A percentile compares a stretch with the other conserved stretches of the same genome.
Evolutionary conservation across 805 yeast species (phyloP).

Genomic region (Kazachstania bromeliacearum): DNA sequence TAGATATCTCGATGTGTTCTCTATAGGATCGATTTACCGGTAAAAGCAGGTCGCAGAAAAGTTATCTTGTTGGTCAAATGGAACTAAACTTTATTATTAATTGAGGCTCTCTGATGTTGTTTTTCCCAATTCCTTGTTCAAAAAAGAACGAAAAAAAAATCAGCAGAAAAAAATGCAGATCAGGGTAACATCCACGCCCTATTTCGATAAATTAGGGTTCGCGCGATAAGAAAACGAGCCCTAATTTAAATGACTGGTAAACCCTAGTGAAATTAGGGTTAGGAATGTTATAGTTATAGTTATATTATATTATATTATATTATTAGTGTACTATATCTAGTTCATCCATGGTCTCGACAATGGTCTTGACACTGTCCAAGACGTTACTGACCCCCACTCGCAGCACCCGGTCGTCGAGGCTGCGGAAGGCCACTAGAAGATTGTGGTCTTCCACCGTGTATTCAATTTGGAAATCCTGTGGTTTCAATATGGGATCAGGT

Average conservation of each 20-base stretch:
- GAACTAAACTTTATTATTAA: no score
- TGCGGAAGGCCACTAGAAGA: slow-evolving; percentile 43
- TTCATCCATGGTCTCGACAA: slow-evolving; percentile 72
- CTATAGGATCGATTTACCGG: no score
- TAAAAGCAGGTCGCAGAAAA: no score
- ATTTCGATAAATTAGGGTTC: background rate
- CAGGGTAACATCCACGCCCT: background rate
- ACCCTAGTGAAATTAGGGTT: no score
- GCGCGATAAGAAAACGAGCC: background rate
- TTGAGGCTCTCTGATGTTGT: no score
- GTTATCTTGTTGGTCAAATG: no score
- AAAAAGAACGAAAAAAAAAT: no score
- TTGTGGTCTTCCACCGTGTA: slow-evolving; percentile 31
- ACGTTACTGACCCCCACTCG: slow-evolving; percentile 79
- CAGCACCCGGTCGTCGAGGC: slow-evolving; percentile 62
- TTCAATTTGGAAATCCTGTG: slow-evolving; percentile 48
- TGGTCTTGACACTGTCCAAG: slow-evolving; percentile 65
- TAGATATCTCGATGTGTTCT: no score
- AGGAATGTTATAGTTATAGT: background rate
- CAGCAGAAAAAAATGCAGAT: no score
- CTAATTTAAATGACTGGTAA: background rate
- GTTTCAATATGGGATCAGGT: slow-evolving; percentile 78
- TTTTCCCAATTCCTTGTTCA: no score
- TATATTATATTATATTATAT: no score
- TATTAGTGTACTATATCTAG: slow-evolving; percentile 5